These are phyloP conservation scores for Phytopythium chamaehyphon DNA, from an alignment of 352 stramenopile genomes.

Conservation along the genomic window DNA sequence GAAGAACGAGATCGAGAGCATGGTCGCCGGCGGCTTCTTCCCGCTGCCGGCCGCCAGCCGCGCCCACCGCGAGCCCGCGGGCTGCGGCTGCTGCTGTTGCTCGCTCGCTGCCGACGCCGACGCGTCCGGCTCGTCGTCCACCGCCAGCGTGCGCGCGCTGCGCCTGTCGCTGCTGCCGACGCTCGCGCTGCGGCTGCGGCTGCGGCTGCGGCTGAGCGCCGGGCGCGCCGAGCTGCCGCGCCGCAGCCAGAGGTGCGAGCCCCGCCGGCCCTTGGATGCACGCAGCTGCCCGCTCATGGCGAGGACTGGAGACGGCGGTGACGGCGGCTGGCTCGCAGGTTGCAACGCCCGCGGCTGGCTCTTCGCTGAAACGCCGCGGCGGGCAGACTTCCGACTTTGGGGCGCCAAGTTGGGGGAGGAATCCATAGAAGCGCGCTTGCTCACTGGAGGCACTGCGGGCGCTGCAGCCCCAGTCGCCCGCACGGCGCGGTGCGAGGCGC, in stretches of 20 bases:
- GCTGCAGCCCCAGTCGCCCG: too few relatives aligned
- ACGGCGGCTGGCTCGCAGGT: too few relatives aligned
- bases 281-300: too few relatives aligned
- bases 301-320: too few relatives aligned
- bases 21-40: constrained; percentile 19
- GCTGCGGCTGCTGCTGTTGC: background rate
- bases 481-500: too few relatives aligned
- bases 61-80: background rate
- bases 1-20: constrained; percentile 77
- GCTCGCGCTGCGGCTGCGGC: constrained; percentile 1
- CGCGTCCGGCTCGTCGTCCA: constrained; percentile 1
- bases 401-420: too few relatives aligned
- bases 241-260: background rate
- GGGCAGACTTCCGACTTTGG: too few relatives aligned
- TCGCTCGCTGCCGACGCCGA: background rate
- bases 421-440: too few relatives aligned
- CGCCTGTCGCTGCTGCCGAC: background rate
- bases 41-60: constrained; percentile 6
- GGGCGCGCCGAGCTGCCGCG: background rate
- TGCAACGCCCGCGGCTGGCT: too few relatives aligned
- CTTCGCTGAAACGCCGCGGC: too few relatives aligned
- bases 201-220: background rate
- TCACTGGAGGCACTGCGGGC: too few relatives aligned
- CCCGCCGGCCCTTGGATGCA: background rate
- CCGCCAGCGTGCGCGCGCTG: background rate